A percentile compares a stretch with the other conserved stretches of the same genome.
phyloP scores from a whole-genome alignment of 805 yeast genomes.

The Wilhelminamyces savonicus region DNA sequence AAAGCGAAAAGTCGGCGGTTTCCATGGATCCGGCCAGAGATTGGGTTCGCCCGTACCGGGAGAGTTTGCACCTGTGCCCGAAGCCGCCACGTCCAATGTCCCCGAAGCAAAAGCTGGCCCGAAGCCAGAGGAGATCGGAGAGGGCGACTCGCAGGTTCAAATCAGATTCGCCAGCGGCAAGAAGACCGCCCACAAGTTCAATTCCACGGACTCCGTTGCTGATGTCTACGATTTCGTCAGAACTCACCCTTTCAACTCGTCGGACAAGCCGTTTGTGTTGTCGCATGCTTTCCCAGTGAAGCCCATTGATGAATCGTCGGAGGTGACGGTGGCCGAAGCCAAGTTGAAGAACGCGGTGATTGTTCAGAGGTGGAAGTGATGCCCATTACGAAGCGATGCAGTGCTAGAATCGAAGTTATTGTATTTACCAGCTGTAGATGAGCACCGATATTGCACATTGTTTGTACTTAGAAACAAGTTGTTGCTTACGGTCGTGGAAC shows the following conservation, averaged over 20 bases:
- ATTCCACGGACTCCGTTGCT: conserved; percentile 58
- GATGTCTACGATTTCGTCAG: conserved; percentile 63
- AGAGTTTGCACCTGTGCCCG: conserved; percentile 26
- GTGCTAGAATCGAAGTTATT: no score
- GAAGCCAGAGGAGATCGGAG: conserved; percentile 11
- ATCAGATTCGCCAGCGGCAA: conserved; percentile 81
- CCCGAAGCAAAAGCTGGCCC: conserved; percentile 2
- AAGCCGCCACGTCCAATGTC: conserved; percentile 6
- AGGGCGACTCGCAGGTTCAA: conserved; percentile 73
- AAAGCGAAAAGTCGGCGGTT: conserved; percentile 56
- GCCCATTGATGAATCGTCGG: conserved; percentile 50
- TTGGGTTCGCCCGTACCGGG: conserved; percentile 89
- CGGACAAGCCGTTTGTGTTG: conserved; percentile 52
- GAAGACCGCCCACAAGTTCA: conserved; percentile 57
- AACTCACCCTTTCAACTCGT: conserved; percentile 36
- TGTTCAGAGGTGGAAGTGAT: conserved; percentile 72
- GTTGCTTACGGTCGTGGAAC: no score
- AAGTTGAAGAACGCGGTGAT: conserved; percentile 80
- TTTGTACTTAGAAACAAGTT: no score
- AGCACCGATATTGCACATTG: no score
- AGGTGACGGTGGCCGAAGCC: conserved; percentile 60
- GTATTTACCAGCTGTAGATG: no score
- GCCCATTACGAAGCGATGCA: no score
- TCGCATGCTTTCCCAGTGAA: conserved; percentile 80
- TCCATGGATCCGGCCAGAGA: conserved; percentile 74